A percentile compares a stretch with the other conserved stretches of the same genome.
Evolutionary conservation across 345 rosid genomes (phyloP).

Genomic region (Cardamine chenopodiifolia): DNA sequence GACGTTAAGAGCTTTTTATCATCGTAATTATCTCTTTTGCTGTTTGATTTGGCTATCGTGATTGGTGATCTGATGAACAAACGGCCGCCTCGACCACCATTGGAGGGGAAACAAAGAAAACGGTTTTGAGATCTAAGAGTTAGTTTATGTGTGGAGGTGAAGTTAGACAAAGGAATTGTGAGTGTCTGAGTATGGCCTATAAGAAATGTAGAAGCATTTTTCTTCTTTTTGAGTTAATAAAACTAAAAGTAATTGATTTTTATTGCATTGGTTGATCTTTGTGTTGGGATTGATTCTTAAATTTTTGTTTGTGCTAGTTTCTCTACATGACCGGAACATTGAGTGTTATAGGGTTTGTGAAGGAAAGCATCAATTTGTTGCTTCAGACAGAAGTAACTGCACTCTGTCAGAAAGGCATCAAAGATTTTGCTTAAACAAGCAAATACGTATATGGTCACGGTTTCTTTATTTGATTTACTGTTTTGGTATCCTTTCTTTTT

Average conservation of each 20-base stretch:
- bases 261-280: slow-evolving; percentile 17
- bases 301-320: slow-evolving; percentile 14
- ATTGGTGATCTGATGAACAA: slow-evolving; percentile 19
- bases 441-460: background rate
- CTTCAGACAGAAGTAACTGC: slow-evolving; percentile 41
- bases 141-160: slow-evolving; percentile 19
- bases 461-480: background rate
- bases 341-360: slow-evolving; percentile 26
- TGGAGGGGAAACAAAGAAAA: slow-evolving; percentile 28
- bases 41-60: slow-evolving; percentile 34
- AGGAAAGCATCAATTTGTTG: slow-evolving; percentile 52
- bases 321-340: slow-evolving; percentile 5
- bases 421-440: slow-evolving; percentile 8
- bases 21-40: slow-evolving; percentile 16
- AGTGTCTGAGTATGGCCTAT: slow-evolving; percentile 35
- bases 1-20: slow-evolving; percentile 14
- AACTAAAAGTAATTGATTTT: background rate
- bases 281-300: background rate
- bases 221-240: background rate
- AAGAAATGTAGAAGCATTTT: slow-evolving; percentile 48
- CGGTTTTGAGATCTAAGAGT: slow-evolving; percentile 5
- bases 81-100: slow-evolving; percentile 9
- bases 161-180: slow-evolving; percentile 22
- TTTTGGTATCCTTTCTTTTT: background rate
- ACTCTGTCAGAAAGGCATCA: slow-evolving; percentile 40